These are phyloP conservation scores for Salvia rosmarinus DNA, from an alignment of 257 asterid species.

Conservation along the genomic window DNA sequence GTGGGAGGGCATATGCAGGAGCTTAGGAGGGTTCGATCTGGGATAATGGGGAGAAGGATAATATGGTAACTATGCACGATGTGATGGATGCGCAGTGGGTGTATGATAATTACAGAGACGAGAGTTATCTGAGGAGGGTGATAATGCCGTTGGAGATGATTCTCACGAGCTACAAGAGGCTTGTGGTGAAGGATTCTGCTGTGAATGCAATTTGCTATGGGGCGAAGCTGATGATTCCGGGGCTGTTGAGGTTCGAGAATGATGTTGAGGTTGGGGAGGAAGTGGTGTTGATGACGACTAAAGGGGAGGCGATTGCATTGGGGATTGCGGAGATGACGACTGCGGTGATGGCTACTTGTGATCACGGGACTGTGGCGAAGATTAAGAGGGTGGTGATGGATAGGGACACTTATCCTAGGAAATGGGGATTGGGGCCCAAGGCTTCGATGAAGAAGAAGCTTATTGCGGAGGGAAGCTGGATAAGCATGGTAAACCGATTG, in stretches of 20 bases:
- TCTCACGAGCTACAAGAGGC: conserved; percentile 86
- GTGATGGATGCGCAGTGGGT: conserved; percentile 95
- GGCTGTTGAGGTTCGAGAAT: conserved; percentile 88
- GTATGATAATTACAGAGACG: conserved; percentile 80
- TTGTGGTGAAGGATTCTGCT: conserved; percentile 90
- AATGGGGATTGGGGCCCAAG: conserved; percentile 96
- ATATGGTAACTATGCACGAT: conserved; percentile 96
- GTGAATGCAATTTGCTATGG: conserved; percentile 95
- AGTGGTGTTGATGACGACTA: conserved; percentile 86
- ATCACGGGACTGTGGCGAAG: conserved; percentile 92
- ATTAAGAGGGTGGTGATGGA: conserved; percentile 99
- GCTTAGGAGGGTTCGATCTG: conserved; percentile 82
- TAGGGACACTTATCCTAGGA: conserved; percentile 95
- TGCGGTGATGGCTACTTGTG: conserved; percentile 93
- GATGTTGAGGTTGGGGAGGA: conserved; percentile 86
- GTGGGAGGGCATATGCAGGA: conserved; percentile 98
- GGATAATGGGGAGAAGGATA: conserved; percentile 91
- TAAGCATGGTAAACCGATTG: conserved; percentile 83
- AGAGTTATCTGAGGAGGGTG: conserved; percentile 84
- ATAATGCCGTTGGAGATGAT: conserved; percentile 91
- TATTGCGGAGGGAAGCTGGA: conserved; percentile 82
- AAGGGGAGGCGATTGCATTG: conserved; percentile 89
- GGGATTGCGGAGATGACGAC: conserved; percentile 98
- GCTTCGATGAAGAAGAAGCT: conserved; percentile 92
- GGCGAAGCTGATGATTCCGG: conserved; percentile 93